These are phyloP conservation scores for Fusarium goolgardi DNA, from an alignment of 2,329 filamentous ascomycete genomes.

Conservation along the genomic window DNA sequence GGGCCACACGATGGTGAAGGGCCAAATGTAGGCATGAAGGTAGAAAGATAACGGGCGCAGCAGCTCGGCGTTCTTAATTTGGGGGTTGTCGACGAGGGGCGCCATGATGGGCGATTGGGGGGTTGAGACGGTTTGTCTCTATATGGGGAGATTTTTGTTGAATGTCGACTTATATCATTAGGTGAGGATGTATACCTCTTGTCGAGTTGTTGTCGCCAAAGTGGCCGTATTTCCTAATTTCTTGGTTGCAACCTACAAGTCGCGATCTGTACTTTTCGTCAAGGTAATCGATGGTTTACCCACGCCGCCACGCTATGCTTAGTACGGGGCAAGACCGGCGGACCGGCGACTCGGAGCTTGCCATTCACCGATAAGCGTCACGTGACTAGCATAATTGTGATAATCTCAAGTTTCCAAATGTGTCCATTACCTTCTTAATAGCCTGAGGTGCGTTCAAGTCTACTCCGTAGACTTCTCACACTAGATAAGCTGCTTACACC, in stretches of 20 bases:
- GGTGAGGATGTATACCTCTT: conserved; percentile 1
- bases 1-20: conserved; percentile 92
- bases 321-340: conserved; percentile 21
- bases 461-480: not conserved
- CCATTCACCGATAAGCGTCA: conserved; percentile 34
- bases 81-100: conserved; percentile 88
- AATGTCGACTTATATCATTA: conserved; percentile 12
- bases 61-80: conserved; percentile 89
- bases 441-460: not conserved
- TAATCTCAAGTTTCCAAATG: conserved; percentile 18
- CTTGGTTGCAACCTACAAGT: conserved; percentile 38
- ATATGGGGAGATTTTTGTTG: conserved; percentile 1
- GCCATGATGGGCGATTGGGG: conserved; percentile 62
- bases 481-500: not conserved
- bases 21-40: conserved; percentile 91
- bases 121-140: conserved; percentile 30
- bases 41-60: conserved; percentile 85
- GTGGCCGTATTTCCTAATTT: conserved; percentile 34
- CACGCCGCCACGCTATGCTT: conserved; percentile 27
- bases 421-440: conserved; percentile 28
- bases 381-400: conserved; percentile 15
- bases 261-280: conserved; percentile 49
- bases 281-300: conserved; percentile 34
- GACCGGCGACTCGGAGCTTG: conserved; percentile 34
- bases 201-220: conserved; percentile 20